A percentile compares a stretch with the other conserved stretches of the same genome.
Evolutionary conservation across 129 eudicot genomes (phyloP).

Genomic region (Dittrichia graveolens): DNA sequence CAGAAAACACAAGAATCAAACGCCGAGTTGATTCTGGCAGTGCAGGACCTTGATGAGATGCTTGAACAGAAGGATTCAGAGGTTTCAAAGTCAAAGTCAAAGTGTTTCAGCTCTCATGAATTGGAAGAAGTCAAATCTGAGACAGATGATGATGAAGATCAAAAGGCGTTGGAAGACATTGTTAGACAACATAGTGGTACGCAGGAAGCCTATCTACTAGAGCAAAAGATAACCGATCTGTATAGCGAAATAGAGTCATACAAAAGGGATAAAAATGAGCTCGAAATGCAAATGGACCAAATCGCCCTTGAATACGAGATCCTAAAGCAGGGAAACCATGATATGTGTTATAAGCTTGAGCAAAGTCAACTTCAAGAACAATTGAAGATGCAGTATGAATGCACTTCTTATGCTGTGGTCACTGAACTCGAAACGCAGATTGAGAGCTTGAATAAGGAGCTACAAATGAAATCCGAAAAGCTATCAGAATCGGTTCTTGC

Average conservation of each 20-base stretch:
- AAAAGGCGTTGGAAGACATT: conserved; percentile 80
- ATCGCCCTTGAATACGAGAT: conserved; percentile 96
- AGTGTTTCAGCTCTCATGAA: conserved; percentile 26
- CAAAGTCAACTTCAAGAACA: conserved; percentile 81
- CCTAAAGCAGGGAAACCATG: conserved; percentile 87
- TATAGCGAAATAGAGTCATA: conserved; percentile 69
- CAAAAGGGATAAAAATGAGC: conserved; percentile 80
- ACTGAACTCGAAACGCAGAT: conserved; percentile 60
- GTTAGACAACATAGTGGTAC: conserved; percentile 70
- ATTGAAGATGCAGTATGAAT: conserved; percentile 78
- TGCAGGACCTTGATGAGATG: conserved; percentile 84
- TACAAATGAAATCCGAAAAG: conserved; percentile 46
- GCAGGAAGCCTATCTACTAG: conserved; percentile 63
- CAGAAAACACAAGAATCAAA: conserved; percentile 91
- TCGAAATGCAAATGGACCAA: conserved; percentile 95
- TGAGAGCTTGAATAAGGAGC: conserved; percentile 51
- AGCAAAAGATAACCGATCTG: conserved; percentile 75
- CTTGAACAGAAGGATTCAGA: conserved; percentile 59
- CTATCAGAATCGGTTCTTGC: conserved; percentile 43
- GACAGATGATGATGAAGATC: conserved; percentile 71
- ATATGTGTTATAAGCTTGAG: conserved; percentile 64
- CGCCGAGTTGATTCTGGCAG: conserved; percentile 84
- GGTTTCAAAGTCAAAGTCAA: conserved; percentile 33
- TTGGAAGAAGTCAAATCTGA: conserved; percentile 34
- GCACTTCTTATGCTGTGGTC: conserved; percentile 51